Base-by-base conservation (phyloP, 1,284 basidiomycete genomes). In the Fistulinella staudtii region DNA sequence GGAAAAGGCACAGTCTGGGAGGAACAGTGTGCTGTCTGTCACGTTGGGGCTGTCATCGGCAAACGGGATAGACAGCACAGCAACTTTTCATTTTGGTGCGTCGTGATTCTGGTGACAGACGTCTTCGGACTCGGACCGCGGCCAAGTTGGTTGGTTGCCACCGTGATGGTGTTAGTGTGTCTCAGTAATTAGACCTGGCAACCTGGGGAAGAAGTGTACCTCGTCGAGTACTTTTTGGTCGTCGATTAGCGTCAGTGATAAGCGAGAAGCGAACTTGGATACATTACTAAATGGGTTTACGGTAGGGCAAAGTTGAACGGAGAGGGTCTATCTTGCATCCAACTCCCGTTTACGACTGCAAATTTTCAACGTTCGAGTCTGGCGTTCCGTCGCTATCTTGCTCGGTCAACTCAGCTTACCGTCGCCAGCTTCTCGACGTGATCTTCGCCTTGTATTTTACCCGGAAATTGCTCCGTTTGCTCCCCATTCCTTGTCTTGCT, bases 251-350 rank as follows among this genome's bases (percentile, higher is more conserved):
- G 28, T 9, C 50, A 47, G 10, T 37, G 42, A n/a, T 39, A 53
- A 50, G 45, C 52, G 59, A 58, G 13, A 15, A 17, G 6, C n/a
- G n/a, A n/a, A n/a, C n/a, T n/a, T n/a, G 30, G 17, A 24, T 30
- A 10, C 37, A 34, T 61, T 63, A 53, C 53, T 30, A 60, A 63
- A 60, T 46, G 46, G 46, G 45, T 50, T 64, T 60, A 63, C 58
- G 60, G 49, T 39, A 58, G 31, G 22, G 38, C 27, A 39, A 37
- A 33, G 18, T 57, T 28, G 33, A 49, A 51, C 45, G 25, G 38
- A 34, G 10, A 43, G 39, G 33, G 33, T 52, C n/a, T 47, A 60
- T 58, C 61, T 50, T 42, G 45, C 36, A 55, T 43, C 47, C 46
- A 34, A 30, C 47, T 50, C 48, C 31, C 47, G 36, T 41, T 62